Evolutionary conservation across 73 alveolate genomes (phyloP), one percentile per base, ranked within the genome.

Genomic region (Paramecium primaurelia): DNA sequence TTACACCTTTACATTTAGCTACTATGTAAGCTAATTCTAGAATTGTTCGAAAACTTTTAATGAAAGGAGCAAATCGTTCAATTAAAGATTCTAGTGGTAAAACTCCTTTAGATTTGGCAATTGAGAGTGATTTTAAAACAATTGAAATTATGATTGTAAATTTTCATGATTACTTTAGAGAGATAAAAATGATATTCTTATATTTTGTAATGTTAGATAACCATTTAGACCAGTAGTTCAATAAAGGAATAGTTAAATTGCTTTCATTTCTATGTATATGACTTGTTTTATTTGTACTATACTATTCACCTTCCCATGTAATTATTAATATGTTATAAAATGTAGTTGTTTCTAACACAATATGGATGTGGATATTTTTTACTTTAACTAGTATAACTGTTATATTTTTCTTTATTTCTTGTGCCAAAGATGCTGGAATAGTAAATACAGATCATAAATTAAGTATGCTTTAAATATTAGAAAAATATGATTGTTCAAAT

Each of bases 1-100:
- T 89, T n/a, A 96, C 99, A 12, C 97, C 99, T 30, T 93, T 98
- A 8, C 99, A 97, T 88, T 71, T 96, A 26, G 99, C 99, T 28
- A 97, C 98, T 4, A 91, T 95, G 92, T 86, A 96, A 18, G 98
- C 95, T 30, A 86, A 95, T 44, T 88, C 96, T 14, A 86, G 98
- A 83, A 95, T 97, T 37, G 98, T 97, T 12, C 86, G 98, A 25
- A 96, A 96, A 54, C 92, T 97, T 11, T 92, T 97, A 11, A 47
- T 94, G 34, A 93, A 94, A 32, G 99, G 99, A 18, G 97, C 99
- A 20, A 87, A 93, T 49, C 95, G 98, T 68, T 86, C 88, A 12
- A 40, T 75, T 45, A 80, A 54, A 51, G 99, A 97, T 92, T 77
- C 86, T 10, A 88, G 59, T 32, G 97, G 96, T 9, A 86, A 94